phyloP scores from a whole-genome alignment of 139 green algal species.

The Dunaliella primolecta region DNA sequence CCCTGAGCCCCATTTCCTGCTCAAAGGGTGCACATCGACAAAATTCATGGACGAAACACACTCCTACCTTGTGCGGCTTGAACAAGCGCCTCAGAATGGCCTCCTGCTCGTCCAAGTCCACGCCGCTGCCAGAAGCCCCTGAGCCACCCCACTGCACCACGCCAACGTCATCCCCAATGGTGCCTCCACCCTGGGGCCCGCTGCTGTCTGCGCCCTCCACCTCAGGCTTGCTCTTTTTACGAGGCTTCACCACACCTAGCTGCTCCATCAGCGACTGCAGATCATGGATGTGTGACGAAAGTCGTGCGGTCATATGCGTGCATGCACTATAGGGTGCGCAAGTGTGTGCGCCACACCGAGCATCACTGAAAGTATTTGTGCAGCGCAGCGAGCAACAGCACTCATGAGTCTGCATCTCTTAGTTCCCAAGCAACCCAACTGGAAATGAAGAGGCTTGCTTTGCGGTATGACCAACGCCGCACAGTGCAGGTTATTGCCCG shows the following conservation, averaged over 20 bases:
- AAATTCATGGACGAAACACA: too few relatives aligned
- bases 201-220: neutral
- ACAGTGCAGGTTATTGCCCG: too few relatives aligned
- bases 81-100: conserved; percentile 44
- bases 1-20: neutral
- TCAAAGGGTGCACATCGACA: too few relatives aligned
- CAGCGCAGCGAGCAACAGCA: too few relatives aligned
- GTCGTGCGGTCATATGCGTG: neutral
- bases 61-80: conserved; percentile 47
- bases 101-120: conserved; percentile 55
- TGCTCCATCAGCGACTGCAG: conserved; percentile 20
- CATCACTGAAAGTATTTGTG: too few relatives aligned
- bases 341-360: too few relatives aligned
- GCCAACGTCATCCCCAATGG: neutral
- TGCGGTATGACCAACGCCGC: too few relatives aligned
- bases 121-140: conserved; percentile 11
- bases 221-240: conserved; percentile 2
- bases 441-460: too few relatives aligned
- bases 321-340: neutral
- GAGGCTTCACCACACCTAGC: conserved; percentile 2
- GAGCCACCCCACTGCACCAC: conserved; percentile 48
- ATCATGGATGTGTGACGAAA: neutral
- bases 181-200: neutral
- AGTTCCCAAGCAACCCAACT: too few relatives aligned
- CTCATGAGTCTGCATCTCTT: too few relatives aligned